Evolutionary conservation across 2,329 filamentous ascomycete species (phyloP), one percentile per base, ranked within the genome.

Genomic region (Microdochium trichocladiopsis): DNA sequence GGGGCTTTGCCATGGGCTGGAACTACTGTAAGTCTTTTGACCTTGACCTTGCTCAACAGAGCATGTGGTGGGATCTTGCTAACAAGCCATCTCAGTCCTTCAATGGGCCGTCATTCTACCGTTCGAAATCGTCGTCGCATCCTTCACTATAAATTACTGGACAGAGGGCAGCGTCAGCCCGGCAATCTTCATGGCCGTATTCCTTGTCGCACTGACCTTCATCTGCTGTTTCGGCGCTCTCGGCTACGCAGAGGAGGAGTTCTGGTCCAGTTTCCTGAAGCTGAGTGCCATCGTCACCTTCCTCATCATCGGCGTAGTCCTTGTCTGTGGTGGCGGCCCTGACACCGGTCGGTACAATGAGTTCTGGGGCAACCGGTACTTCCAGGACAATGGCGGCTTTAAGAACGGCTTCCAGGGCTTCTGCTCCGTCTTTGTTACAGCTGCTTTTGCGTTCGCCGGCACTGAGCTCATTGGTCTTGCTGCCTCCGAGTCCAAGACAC

Each of bases 401-500:
- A 72, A 85, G 63, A 82, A 88, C 60, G 87, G 86, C 25, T 90
- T 90, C 72, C 86, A 86, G 56, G 87, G 87, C 1, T 79, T 89
- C 56, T 90, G 86, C 65, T 78, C 77, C 54, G 83, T 84, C 50
- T 87, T 88, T 57, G 85, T 90, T 49, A 88, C 83, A 1, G 85
- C 87, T 2, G 86, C 86, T 2, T 90, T 90, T 61, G 74, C 86
- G 22, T 90, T 89, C 62, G 80, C 82, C 16, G 87, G 86, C 12
- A 89, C 86, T 0, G 87, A 90, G 63, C 73, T 88, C 2, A 85
- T 90, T n/a, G 87, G 86, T 59, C 76, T 90, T 2, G 85, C 86
- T 2, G 86, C 86, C 1, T 86, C 86, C 6, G 87, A 91, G 67
- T 82, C 86, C 0, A 69, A 72, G 10, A 88, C 89, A 61, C 87